Evolutionary conservation across 2,329 filamentous ascomycete species (phyloP).

Genomic region (Nemania sp.): DNA sequence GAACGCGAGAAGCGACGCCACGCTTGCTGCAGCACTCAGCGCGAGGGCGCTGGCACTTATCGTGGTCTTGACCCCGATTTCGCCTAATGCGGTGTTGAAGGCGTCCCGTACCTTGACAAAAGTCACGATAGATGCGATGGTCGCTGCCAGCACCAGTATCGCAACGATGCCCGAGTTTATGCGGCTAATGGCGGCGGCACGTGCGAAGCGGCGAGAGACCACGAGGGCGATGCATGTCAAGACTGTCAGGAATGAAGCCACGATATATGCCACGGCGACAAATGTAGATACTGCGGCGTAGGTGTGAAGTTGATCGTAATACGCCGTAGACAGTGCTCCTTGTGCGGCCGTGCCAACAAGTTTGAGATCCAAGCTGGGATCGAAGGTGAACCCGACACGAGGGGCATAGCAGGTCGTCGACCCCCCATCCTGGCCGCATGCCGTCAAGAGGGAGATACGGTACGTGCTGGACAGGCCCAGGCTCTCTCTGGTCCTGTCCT

Average conservation of each 20-base stretch:
- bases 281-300: slow-evolving; percentile 39
- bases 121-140: slow-evolving; percentile 34
- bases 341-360: slow-evolving; percentile 36
- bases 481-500: slow-evolving; percentile 32
- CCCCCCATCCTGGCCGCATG: slow-evolving; percentile 36
- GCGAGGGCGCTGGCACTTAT: slow-evolving; percentile 33
- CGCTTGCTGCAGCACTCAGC: slow-evolving; percentile 36
- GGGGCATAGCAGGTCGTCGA: slow-evolving; percentile 37
- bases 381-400: slow-evolving; percentile 39
- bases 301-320: slow-evolving; percentile 33
- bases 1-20: slow-evolving; percentile 31
- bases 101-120: slow-evolving; percentile 34
- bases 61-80: slow-evolving; percentile 34
- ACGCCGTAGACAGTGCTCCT: slow-evolving; percentile 25
- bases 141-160: slow-evolving; percentile 36
- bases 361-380: slow-evolving; percentile 40
- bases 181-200: slow-evolving; percentile 23
- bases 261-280: slow-evolving; percentile 39
- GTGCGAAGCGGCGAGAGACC: slow-evolving; percentile 27
- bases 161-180: slow-evolving; percentile 32
- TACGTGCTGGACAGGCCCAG: slow-evolving; percentile 40
- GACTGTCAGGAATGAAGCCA: slow-evolving; percentile 33
- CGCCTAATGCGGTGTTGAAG: slow-evolving; percentile 36
- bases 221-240: slow-evolving; percentile 32
- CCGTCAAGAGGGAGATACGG: slow-evolving; percentile 42